Percentiles rank a stretch among this genome's conserved stretches.
Evolutionary conservation across 257 asterid species (phyloP).

Genomic region (Schizonepeta tenuifolia): DNA sequence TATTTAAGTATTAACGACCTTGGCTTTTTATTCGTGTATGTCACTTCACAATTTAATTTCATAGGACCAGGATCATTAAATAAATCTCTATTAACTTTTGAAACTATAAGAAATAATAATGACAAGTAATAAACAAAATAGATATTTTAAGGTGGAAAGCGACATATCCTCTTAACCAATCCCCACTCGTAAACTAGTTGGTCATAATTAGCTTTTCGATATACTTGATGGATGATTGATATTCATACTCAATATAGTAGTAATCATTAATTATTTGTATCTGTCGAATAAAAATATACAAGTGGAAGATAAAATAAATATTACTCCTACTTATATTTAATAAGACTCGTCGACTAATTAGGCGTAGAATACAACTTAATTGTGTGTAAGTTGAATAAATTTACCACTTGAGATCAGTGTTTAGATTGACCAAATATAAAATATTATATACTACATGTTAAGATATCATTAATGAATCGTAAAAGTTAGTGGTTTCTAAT

Average conservation of each 20-base stretch:
- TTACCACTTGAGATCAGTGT: too few relatives aligned
- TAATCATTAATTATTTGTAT: not conserved
- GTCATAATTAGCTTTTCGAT: not conserved
- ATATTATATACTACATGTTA: too few relatives aligned
- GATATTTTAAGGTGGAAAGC: not conserved
- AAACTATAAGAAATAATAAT: too few relatives aligned
- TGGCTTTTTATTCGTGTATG: too few relatives aligned
- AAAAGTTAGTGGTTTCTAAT: too few relatives aligned
- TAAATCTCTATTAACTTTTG: too few relatives aligned
- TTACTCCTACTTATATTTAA: not conserved
- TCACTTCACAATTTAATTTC: too few relatives aligned
- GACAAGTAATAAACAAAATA: not conserved
- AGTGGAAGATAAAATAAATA: not conserved
- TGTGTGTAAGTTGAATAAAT: not conserved
- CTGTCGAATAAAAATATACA: not conserved
- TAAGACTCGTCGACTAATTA: not conserved
- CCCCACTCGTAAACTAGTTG: not conserved
- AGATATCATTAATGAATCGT: too few relatives aligned
- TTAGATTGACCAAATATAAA: too few relatives aligned
- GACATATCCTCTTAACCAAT: not conserved
- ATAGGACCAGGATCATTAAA: too few relatives aligned
- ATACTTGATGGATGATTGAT: too few relatives aligned
- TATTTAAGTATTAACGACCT: too few relatives aligned
- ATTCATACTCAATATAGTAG: not conserved
- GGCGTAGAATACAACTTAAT: not conserved